Evolutionary conservation across 2,329 filamentous ascomycete species (phyloP), one percentile per base, ranked within the genome.

Genomic region (Talaromyces rugulosus): DNA sequence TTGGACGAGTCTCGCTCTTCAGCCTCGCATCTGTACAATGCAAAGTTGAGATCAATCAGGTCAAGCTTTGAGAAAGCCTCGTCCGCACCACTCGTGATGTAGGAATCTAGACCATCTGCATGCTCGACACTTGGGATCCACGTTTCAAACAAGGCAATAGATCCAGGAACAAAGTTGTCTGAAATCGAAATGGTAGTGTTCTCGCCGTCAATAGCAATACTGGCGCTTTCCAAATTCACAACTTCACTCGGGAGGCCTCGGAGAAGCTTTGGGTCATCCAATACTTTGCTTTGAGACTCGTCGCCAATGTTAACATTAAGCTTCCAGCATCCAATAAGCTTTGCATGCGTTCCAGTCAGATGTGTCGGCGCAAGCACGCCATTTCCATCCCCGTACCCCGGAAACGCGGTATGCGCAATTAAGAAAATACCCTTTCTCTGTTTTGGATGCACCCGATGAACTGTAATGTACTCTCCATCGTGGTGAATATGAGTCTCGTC

Each of bases 401-500:
- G 92, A 77, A 94, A 99, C 0, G 96, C 95, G 4, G 95, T 98
- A 70, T 98, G 95, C 0, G 96, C 94, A 68, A 99, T 93, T 54
- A 98, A 80, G 76, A 98, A 97, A 75, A 96, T 94, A 0, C 95
- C 95, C 74, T 95, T 96, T 62, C 95, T 86, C 1, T 91, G 96
- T 72, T 91, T 88, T 0, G 94, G 95, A 71, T 99, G 93, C 2
- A 98, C 92, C 64, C 96, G 85, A 74, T 99, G 95, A 6, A 99
- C 92, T 0, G 95, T 99, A 70, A 99, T 90, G 72, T 96, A 97
- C 74, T 99, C 90, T 61, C 91, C 90, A 66, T 98, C 93, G 73
- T 99, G 95, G 72, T 99, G 94, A 59, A 99, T 92, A 71, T 97
- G 94, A 7, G 92, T 96, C 76, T 99, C 95, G 61, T 93, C 89